These are phyloP conservation scores for Mortierella antarctica DNA, from an alignment of 192 early-diverging fungal genomes.

Conservation along the genomic window DNA sequence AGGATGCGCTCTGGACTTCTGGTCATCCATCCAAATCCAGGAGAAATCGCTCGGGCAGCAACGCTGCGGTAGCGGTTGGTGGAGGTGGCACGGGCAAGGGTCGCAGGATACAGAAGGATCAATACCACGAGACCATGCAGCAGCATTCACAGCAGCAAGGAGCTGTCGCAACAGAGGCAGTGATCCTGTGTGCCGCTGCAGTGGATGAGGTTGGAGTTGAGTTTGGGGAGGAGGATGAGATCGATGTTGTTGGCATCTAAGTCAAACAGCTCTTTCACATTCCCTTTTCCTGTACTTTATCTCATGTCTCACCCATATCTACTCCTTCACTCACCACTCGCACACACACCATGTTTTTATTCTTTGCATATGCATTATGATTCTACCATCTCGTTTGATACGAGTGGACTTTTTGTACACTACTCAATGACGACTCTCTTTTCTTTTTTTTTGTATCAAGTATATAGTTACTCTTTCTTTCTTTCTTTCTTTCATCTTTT, in stretches of 20 bases:
- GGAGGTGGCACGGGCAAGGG: slow-evolving; percentile 20
- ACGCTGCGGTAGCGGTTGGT: not conserved
- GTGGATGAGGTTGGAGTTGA: slow-evolving; percentile 26
- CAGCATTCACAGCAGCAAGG: not conserved
- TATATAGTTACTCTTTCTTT: not conserved
- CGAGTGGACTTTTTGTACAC: not conserved
- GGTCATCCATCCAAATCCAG: not conserved
- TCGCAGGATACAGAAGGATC: slow-evolving; percentile 36
- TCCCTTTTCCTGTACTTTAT: slow-evolving; percentile 6
- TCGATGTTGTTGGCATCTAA: slow-evolving; percentile 48
- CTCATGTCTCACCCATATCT: not conserved
- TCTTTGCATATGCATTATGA: not conserved
- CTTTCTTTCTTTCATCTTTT: not conserved
- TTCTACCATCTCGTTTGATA: no score
- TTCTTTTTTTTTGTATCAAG: slow-evolving; percentile 7
- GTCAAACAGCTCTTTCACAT: not conserved
- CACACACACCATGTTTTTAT: slow-evolving; percentile 5
- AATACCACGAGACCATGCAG: slow-evolving; percentile 5
- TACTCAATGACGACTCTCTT: slow-evolving; percentile 30
- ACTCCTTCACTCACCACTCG: not conserved
- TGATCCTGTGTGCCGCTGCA: slow-evolving; percentile 15
- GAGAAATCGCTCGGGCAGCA: not conserved
- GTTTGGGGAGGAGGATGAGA: slow-evolving; percentile 44
- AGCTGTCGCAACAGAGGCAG: not conserved
- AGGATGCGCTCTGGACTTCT: not conserved